Evolutionary conservation across 1,284 basidiomycete species (phyloP), one percentile per base, ranked within the genome.

Genomic region (Leucocoprinus gongylophorus): DNA sequence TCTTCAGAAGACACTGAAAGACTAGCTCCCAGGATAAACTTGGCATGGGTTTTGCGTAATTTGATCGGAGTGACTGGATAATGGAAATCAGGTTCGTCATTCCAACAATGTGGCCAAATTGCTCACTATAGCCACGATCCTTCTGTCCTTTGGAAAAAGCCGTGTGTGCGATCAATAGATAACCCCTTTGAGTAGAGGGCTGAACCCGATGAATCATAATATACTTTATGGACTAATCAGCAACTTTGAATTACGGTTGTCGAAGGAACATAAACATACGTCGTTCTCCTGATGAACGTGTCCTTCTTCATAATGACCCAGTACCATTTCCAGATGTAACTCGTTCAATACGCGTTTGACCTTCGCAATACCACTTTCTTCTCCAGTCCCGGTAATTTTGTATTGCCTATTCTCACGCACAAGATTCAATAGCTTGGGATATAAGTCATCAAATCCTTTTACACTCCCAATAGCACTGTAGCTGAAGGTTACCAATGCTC

Each of bases 391-490:
- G 32, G 71, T 80, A 40, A 75, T 62, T 58, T 90, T 85, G 63
- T 97, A 97, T 60, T 71, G 67, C 55, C 92, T 75, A 61, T 80
- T 85, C 67, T 97, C 94, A 12, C 73, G 74, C 13, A 97, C 95
- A 32, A 97, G 74, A 65, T 95, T 81, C 38, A 97, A 69, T 17
- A 95, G 70, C 65, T 91, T 92, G 5, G 94, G 93, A 64, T 97
- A 97, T n/a, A 97, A 69, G 61, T 97, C 94, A 63, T 97, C 94
- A 62, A 95, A 95, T 30, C 94, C 94, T 67, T 97, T 95, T 59
- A 92, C 92, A 5, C 91, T 94, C 1, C 93, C 94, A 44, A 90
- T 80, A 5, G 89, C 94, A 15, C 83, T 89, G 62, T 81, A 83
- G 43, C 87, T 87, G 69, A 97, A 97, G 0, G 92, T 82, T 15